Base-by-base conservation (phyloP, 78 protist genomes). In the Tieghemostelium lacteum region DNA sequence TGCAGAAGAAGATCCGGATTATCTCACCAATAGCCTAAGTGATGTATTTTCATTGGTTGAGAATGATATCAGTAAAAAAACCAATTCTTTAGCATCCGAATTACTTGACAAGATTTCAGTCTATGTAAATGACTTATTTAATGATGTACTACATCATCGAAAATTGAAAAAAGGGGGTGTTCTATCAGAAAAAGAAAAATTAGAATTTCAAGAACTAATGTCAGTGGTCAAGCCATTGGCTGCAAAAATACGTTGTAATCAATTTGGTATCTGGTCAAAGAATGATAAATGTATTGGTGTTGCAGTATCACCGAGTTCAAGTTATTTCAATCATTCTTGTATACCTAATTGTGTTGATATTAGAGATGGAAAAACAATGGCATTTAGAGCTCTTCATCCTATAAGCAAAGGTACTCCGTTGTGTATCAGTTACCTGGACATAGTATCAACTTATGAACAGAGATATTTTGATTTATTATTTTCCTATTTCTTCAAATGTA, bases 221-320 rank as follows among this genome's bases (percentile, higher is more conserved):
- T 60, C 67, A 73, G 39, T 24, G 1, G 69, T 60, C 39, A 83
- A 72, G 69, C 36, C 77, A 55, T 31, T 83, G 29, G 33, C 45
- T 3, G 58, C 67, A 31, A 83, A 83, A 33, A 61, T 83, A n/a
- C 52, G 91, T 42, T 83, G 91, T 33, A 83, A 83, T 83, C 91
- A 83, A 58, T 83, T 83, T 83, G 91, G 91, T 33, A 70, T 83
- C 17, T 83, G 91, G 91, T 58, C 91, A 22, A 83, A 83, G 36
- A 69, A 36, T 3, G 91, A 83, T 58, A 83, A 83, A 58, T 83
- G 91, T 45, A 42, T 83, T 12, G 91, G 78, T 34, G 67, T 83
- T 28, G 63, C 78, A 29, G 70, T 66, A 1, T 67, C 78, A 40
- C 91, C 91, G 16, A 26, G 52, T 28, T 19, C 71, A n/a, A 26